Percentiles rank a stretch among this genome's conserved stretches.
Conservation (phyloP, 306 rosid species). For the Prinsepia uniflora region DNA sequence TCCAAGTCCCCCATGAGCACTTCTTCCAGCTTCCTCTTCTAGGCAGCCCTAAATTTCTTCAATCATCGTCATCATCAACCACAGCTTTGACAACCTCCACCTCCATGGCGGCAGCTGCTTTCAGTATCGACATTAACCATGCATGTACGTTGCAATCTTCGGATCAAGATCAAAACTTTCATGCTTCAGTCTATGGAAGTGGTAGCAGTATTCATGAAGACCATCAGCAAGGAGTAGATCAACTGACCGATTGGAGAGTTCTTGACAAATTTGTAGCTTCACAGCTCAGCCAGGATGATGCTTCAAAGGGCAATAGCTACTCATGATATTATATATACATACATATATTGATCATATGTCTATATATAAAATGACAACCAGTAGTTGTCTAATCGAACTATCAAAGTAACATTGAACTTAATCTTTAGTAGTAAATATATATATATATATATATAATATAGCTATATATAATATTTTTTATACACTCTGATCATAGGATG, state of each 20-base stretch:
- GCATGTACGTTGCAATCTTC: constrained; percentile 30
- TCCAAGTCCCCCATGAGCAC: constrained; percentile 39
- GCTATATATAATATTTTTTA: too few species aligned
- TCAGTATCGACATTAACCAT: constrained; percentile 38
- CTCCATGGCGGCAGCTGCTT: constrained; percentile 30
- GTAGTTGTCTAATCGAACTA: constrained; percentile 52
- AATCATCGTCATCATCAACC: constrained; percentile 29
- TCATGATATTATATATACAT: constrained; percentile 13
- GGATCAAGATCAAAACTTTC: constrained; percentile 32
- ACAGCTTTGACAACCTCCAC: constrained; percentile 19
- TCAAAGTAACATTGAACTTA: constrained; percentile 43
- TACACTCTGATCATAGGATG: not conserved
- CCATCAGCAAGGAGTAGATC: constrained; percentile 40
- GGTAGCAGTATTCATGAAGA: constrained; percentile 16
- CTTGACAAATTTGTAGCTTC: constrained; percentile 94
- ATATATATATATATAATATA: not conserved
- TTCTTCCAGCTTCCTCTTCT: constrained; percentile 64
- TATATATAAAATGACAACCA: constrained; percentile 41
- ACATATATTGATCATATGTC: not conserved
- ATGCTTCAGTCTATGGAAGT: constrained; percentile 26
- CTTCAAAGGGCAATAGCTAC: constrained; percentile 37
- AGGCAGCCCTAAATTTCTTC: constrained; percentile 48
- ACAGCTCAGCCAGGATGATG: constrained; percentile 76
- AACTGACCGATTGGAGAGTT: constrained; percentile 83
- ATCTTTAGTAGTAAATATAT: not conserved